Conservation (phyloP, 2,329 filamentous ascomycete species). For the Didymella glomerata region DNA sequence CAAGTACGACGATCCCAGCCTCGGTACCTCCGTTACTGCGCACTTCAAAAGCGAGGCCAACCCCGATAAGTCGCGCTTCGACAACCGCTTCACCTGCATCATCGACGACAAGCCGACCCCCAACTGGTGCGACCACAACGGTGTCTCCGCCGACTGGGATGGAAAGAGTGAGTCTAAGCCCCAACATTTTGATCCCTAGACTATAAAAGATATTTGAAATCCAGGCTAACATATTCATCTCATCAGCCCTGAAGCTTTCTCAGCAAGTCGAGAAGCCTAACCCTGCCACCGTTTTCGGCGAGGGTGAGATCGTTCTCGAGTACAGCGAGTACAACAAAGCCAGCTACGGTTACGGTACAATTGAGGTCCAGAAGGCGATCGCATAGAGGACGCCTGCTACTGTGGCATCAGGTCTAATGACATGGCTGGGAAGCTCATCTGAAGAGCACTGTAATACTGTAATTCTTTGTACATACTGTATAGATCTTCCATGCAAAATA, state of each 20-base stretch:
- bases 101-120: neutral
- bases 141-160: constrained; percentile 4
- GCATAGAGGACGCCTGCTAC: neutral
- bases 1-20: neutral
- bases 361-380: constrained; percentile 2
- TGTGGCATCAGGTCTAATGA: neutral
- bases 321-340: constrained; percentile 1
- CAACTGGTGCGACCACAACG: constrained; percentile 7
- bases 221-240: constrained; percentile 1
- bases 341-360: neutral
- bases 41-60: neutral
- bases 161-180: constrained; percentile 9
- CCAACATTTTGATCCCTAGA: neutral
- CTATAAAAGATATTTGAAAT: neutral
- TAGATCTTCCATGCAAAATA: neutral
- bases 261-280: constrained; percentile 6
- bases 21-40: neutral
- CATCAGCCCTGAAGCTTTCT: constrained; percentile 7
- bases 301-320: constrained; percentile 2
- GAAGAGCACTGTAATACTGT: neutral
- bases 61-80: constrained; percentile 10
- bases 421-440: neutral
- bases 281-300: constrained; percentile 5
- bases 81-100: constrained; percentile 12
- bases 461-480: constrained; percentile 2